Evolutionary conservation across 768 basidiomycete genomes (phyloP).

Genomic region (Leucogyrophana mollusca): DNA sequence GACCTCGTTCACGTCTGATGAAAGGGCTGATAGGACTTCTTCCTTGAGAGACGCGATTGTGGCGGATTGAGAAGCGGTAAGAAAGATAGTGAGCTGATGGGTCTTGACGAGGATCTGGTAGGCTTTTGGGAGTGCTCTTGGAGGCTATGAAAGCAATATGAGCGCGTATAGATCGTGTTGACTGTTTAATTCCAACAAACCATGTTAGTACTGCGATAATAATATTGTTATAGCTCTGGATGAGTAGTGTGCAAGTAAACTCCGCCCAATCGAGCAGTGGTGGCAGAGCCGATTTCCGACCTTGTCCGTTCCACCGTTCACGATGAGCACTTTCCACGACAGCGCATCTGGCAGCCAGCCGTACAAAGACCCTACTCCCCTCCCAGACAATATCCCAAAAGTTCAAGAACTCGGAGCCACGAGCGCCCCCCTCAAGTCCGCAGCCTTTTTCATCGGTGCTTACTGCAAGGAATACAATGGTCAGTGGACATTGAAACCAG

Average conservation of each 20-base stretch:
- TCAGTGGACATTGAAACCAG: slow-evolving; percentile 35
- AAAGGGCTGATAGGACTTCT: slow-evolving; percentile 62
- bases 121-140: slow-evolving; percentile 54
- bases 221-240: too few relatives aligned
- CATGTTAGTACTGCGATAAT: too few relatives aligned
- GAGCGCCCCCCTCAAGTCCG: slow-evolving; percentile 92
- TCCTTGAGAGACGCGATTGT: slow-evolving; percentile 60
- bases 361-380: slow-evolving; percentile 64
- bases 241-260: slow-evolving; percentile 13
- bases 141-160: slow-evolving; percentile 38
- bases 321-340: slow-evolving; percentile 54
- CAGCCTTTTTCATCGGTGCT: slow-evolving; percentile 95
- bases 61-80: slow-evolving; percentile 52
- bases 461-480: slow-evolving; percentile 97
- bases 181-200: slow-evolving; percentile 3
- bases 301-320: slow-evolving; percentile 17
- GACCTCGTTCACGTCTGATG: slow-evolving; percentile 40
- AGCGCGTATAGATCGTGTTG: too few relatives aligned
- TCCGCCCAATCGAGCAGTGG: slow-evolving; percentile 16
- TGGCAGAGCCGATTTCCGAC: slow-evolving; percentile 13
- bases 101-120: slow-evolving; percentile 73
- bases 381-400: slow-evolving; percentile 66
- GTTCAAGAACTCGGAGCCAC: slow-evolving; percentile 88
- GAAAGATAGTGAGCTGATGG: slow-evolving; percentile 65
- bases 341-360: slow-evolving; percentile 47